Base-by-base conservation (phyloP, 1,284 basidiomycete genomes). In the Trametes sp. region DNA sequence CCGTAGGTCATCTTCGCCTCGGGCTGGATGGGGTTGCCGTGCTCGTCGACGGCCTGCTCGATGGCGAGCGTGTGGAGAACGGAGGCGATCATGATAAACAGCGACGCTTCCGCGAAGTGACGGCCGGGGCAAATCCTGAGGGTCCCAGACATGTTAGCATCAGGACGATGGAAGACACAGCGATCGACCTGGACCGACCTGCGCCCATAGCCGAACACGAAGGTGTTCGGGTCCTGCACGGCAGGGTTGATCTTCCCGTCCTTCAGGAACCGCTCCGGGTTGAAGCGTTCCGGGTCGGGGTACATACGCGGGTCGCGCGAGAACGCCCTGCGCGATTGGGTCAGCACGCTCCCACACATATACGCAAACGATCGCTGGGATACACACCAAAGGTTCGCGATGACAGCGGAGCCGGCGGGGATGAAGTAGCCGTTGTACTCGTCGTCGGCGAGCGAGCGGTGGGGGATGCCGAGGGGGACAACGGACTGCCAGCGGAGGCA, bases 201-300 rank as follows among this genome's bases (percentile, higher is more conserved):
- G n/a, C 78, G 68, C 23, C 78, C 78, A 53, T 68, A 78, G 2
- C 76, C 78, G 58, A 78, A 80, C 5, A 71, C 69, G 19, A 70
- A 69, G 10, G 66, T 66, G 21, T 65, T 62, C 5, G 77, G 76
- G 59, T 77, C 73, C 51, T 66, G 65, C 14, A 74, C 69, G 1
- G 49, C 56, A 11, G 71, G 70, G 54, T 76, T 68, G 16, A 78
- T 69, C 50, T 76, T 70, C 9, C 76, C 76, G 38, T 75, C 68
- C 59, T 72, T 74, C 16, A 80, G 57, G 63, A 74, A 79, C 0
- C 78, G 73, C n/a, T 75, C 75, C 1, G 79, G 79, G n/a, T 70
- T 71, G 65, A 80, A 82, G n/a, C 64, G 59, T 23, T 72, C 58
- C 2, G 80, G 78, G 21, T 80, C 67, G 2, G 71, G 64, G 56